Base-by-base conservation (phyloP, 2,329 filamentous ascomycete genomes). In the Myriosclerotinia scirpicola region DNA sequence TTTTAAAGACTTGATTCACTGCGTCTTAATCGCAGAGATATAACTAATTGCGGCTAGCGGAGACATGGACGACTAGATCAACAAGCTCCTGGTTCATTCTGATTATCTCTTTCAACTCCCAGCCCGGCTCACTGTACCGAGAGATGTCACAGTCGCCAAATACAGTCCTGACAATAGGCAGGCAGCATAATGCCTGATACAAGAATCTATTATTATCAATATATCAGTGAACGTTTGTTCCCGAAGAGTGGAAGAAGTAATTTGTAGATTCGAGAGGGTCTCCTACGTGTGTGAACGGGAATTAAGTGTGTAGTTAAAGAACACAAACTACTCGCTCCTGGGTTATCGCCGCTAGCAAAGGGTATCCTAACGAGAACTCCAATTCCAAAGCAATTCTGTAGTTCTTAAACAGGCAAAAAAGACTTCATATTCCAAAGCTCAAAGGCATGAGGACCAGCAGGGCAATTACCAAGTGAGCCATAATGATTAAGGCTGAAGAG, bases 271-370 rank as follows among this genome's bases (percentile, higher is more conserved):
- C 42, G 12, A 42, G 14, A 56, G 6, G 36, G n/a, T 3, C 20
- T 42, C 22, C 12, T 58, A 20, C 5, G 22, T 58, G 6, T 6
- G 54, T 12, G n/a, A 17, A 2, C 6, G 5, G 22, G 9, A 7
- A 17, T 26, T 26, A 36, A 61, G 8, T 15, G 44, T 22, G n/a
- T 38, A 15, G 3, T 17, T 53, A 26, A 26, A 26, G 26, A 26
- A 26, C 26, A 26, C 26, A 26, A 26, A 17, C 3, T 12, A 63
- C 60, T 54, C 26, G 46, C 60, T 34, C 54, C 60, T 42, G 50
- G 60, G 20, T 64, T 64, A 36, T 64, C 60, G 20, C 60, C 60
- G 26, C 60, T 64, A 22, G 60, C 60, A 54, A 64, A 46, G 11
- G 54, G 50, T 12, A 54, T 53, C 7, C 50, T 22, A n/a, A 64